Evolutionary conservation across 1,284 basidiomycete species (phyloP), one percentile per base, ranked within the genome.

Genomic region (Sporisorium sorghi): DNA sequence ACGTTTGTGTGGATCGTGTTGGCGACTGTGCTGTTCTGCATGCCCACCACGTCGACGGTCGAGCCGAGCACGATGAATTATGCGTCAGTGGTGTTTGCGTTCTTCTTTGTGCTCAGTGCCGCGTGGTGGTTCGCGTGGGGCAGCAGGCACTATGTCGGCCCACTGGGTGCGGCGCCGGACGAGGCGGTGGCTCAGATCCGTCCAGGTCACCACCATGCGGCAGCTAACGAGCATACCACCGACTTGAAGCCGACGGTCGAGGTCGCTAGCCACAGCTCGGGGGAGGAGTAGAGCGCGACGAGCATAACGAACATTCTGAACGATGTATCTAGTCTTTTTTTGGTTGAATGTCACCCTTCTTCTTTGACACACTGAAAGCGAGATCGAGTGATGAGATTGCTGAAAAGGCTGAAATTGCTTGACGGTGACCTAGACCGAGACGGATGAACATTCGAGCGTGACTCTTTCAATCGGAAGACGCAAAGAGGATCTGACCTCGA

Each of bases 401-500:
- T n/a, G n/a, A n/a, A n/a, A n/a, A n/a, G n/a, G n/a, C n/a, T n/a
- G n/a, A n/a, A 43, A 50, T 32, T 26, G 32, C 24, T 1, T 6
- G n/a, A n/a, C n/a, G 44, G 44, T 30, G 44, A 30, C 37, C 48
- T 19, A 19, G 28, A 15, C 19, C 23, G 43, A 37, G 32, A 39
- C 26, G 28, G 15, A 46, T 30, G 46, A 40, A 32, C 47, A 32
- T 37, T 28, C n/a, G 42, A 17, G 30, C 10, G 23, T 8, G 11
- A 2, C 17, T 17, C 43, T 6, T 14, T 17, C 52, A 57, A 14
- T 63, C 53, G 42, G 24, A 62, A 1, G 61, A 54, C 37, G 67
- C 70, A 48, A 83, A 85, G 33, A 85, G 60, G 15, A 78, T 51
- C 33, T 66, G 64, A 5, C 89, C 91, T 47, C 91, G 88, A 73